Base-by-base conservation (phyloP, 768 basidiomycete genomes). In the Pleurotus platypus region DNA sequence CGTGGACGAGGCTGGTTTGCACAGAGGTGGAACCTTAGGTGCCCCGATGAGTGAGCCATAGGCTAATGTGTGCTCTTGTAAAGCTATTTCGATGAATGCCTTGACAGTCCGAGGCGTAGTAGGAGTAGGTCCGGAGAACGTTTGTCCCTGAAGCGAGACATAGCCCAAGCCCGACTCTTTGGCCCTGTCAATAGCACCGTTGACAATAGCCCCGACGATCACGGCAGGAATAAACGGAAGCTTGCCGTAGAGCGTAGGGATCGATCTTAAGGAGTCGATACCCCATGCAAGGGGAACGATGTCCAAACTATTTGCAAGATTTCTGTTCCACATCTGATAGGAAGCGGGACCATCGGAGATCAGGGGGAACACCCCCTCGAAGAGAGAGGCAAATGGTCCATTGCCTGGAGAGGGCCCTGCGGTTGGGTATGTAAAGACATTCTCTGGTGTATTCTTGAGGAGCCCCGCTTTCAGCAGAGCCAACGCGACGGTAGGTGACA, bases 371-470 rank as follows among this genome's bases (percentile, higher is more conserved):
- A 2, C 38, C 1, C 27, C 0, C 2, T 45, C 42, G 16, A 46
- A 56, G 3, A 47, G 27, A 24, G 15, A 18, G 1, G 35, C 55
- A 42, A 47, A 56, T 2, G 55, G 43, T 5, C 24, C 26, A 27
- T 56, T 56, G 39, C 55, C 42, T 35, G 43, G 42, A 20, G 55
- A 46, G 4, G 55, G 42, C 2, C 55, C 55, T 11, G 55, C 55
- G 35, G 24, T 46, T 20, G 46, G 42, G 42, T 56, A 56, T 1
- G 46, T 47, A 4, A 45, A 37, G n/a, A 56, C 20, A 38, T 45
- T 56, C 30, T 8, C 9, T 18, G 18, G 27, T 8, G 49, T n/a
- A 8, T 24, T n/a, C n/a, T 55, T 45, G 42, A 56, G 12, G 5
- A 56, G n/a, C 13, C 35, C 40, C 18, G 55, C 42, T 43, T 22